Base-by-base conservation (phyloP, 2,329 filamentous ascomycete genomes). In the Pseudogymnoascus sp. region DNA sequence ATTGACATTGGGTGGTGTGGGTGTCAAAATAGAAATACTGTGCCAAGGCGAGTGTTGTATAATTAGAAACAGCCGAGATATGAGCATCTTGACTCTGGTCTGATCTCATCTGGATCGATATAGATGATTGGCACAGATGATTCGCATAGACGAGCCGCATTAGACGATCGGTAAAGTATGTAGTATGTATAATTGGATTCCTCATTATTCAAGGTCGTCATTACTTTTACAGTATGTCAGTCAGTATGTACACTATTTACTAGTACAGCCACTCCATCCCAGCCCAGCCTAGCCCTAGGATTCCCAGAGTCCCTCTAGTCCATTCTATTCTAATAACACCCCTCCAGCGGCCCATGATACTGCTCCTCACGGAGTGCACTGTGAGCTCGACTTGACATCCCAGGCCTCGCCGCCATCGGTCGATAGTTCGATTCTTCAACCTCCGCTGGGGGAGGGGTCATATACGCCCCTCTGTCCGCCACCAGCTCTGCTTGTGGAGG, bases 131-230 rank as follows among this genome's bases (percentile, higher is more conserved):
- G 21, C 21, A 21, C 21, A 21, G 21, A 21, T 21, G 21, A 21
- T 21, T 21, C 2, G 21, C 21, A 21, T 21, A 21, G 21, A 21
- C 21, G 21, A 21, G 21, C 21, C 21, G 21, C 21, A 21, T 21
- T 21, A 21, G 21, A 21, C 21, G 21, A 21, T 21, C 21, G 21
- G 21, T 21, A 21, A 21, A 21, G 21, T 21, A 21, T 21, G 21
- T 21, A 21, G 21, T 21, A 21, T 21, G 21, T 21, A 21, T 21
- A 21, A n/a, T 44, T 44, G 12, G 5, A 12, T 44, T 55, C 48
- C 29, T 55, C 48, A 55, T 55, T 55, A 33, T 33, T 55, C 48
- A 55, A 55, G 48, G n/a, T 33, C 21, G 33, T 55, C 48, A 55
- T 55, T 55, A 33, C 48, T 55, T 55, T 55, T 55, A 55, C 44